Conservation (phyloP, 805 yeast genomes). For the Teunomyces aglyptinius region DNA sequence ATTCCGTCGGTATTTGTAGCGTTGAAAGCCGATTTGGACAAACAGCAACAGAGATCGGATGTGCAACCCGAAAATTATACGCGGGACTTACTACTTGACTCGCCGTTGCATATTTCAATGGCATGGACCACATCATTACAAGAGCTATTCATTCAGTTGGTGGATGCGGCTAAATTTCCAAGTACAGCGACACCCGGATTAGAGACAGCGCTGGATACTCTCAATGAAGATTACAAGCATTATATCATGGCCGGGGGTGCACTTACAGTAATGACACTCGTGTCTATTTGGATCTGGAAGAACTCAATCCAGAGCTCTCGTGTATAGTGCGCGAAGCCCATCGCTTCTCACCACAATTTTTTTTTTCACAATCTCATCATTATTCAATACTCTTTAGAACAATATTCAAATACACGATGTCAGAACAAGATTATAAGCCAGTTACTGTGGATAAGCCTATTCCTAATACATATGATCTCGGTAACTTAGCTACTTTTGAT, state of each 20-base stretch:
- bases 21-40: conserved; percentile 89
- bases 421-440: conserved; percentile 47
- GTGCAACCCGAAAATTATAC: conserved; percentile 88
- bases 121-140: conserved; percentile 84
- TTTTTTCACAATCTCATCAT: conserved; percentile 1
- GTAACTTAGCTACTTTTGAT: conserved; percentile 88
- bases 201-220: conserved; percentile 58
- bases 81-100: conserved; percentile 58
- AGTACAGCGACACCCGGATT: conserved; percentile 72
- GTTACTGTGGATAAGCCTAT: conserved; percentile 89
- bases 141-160: conserved; percentile 82
- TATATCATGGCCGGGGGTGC: conserved; percentile 67
- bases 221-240: conserved; percentile 50
- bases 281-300: conserved; percentile 65
- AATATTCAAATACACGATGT: conserved; percentile 11
- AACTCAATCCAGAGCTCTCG: conserved; percentile 35
- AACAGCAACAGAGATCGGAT: conserved; percentile 88
- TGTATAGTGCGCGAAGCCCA: conserved; percentile 3
- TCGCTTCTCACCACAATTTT: conserved; percentile 1
- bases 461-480: conserved; percentile 86
- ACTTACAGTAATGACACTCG: conserved; percentile 60
- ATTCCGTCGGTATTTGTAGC: conserved; percentile 90
- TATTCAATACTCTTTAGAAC: background rate
- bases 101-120: conserved; percentile 89
- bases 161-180: conserved; percentile 84